A percentile compares a stretch with the other conserved stretches of the same genome.
These are phyloP conservation scores for Backusella australiensis DNA, from an alignment of 192 early-diverging fungal species.

Conservation along the genomic window DNA sequence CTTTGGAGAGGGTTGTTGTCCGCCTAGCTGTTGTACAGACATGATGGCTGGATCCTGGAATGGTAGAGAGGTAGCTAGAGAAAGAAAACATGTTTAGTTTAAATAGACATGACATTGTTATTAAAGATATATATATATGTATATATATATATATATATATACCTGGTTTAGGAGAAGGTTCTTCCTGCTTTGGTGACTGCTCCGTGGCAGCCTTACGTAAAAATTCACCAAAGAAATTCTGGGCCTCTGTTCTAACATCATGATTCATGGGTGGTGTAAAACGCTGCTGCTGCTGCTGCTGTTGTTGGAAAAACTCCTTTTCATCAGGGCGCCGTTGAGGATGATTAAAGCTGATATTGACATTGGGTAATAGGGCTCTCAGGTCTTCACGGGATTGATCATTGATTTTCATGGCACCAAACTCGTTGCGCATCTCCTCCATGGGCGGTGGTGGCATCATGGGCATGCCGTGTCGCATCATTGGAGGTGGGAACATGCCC, in stretches of 20 bases:
- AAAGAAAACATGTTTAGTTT: background rate
- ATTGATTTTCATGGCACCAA: background rate
- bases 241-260: slow-evolving; percentile 39
- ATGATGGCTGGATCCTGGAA: slow-evolving; percentile 65
- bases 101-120: background rate
- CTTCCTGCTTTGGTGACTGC: slow-evolving; percentile 2
- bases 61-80: slow-evolving; percentile 22
- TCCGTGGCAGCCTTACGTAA: slow-evolving; percentile 53
- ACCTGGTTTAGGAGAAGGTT: slow-evolving; percentile 8
- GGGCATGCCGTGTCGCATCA: slow-evolving; percentile 13
- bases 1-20: background rate
- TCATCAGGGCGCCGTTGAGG: slow-evolving; percentile 12
- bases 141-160: background rate
- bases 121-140: background rate
- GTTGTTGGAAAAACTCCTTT: slow-evolving; percentile 7
- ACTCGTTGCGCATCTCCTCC: slow-evolving; percentile 9
- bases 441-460: background rate
- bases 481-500: slow-evolving; percentile 19
- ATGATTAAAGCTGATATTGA: slow-evolving; percentile 56
- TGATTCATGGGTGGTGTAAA: background rate
- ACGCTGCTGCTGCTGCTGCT: slow-evolving; percentile 9
- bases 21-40: slow-evolving; percentile 38
- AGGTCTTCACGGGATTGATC: slow-evolving; percentile 40
- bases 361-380: slow-evolving; percentile 56
- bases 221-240: slow-evolving; percentile 60